These are phyloP conservation scores for Cardiospermum halicacabum DNA, from an alignment of 345 rosid species.

Conservation along the genomic window DNA sequence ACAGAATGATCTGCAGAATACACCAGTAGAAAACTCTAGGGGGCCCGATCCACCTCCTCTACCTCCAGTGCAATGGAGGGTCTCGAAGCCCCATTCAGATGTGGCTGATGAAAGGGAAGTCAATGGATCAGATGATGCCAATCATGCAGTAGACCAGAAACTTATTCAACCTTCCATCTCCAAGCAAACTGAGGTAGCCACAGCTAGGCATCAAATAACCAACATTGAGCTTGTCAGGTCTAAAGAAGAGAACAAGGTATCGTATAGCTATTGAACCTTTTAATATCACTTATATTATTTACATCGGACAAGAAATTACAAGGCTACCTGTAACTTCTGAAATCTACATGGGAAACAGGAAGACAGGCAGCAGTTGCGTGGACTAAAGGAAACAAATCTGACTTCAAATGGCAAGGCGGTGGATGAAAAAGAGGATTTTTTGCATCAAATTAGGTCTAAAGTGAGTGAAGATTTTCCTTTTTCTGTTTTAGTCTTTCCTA, in stretches of 20 bases:
- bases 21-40: slow-evolving; percentile 21
- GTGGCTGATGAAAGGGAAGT: slow-evolving; percentile 29
- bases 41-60: slow-evolving; percentile 61
- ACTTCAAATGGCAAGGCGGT: slow-evolving; percentile 28
- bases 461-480: slow-evolving; percentile 42
- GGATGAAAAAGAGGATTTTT: slow-evolving; percentile 71
- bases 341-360: slow-evolving; percentile 28
- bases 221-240: slow-evolving; percentile 28
- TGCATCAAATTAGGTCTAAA: slow-evolving; percentile 77
- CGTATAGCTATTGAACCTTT: background rate
- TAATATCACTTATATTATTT: background rate
- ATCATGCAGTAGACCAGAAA: slow-evolving; percentile 31
- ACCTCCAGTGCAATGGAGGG: slow-evolving; percentile 74
- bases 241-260: slow-evolving; percentile 48
- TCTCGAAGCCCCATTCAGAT: slow-evolving; percentile 35
- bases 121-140: slow-evolving; percentile 27
- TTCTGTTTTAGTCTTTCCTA: background rate
- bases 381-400: slow-evolving; percentile 35
- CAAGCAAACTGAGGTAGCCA: slow-evolving; percentile 31
- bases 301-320: background rate
- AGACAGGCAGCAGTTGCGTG: slow-evolving; percentile 40
- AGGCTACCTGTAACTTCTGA: slow-evolving; percentile 15
- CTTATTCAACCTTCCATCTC: slow-evolving; percentile 23
- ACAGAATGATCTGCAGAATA: slow-evolving; percentile 17
- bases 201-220: slow-evolving; percentile 30